These are phyloP conservation scores for Ustilago loliicola DNA, from an alignment of 1,284 basidiomycete genomes.

Conservation along the genomic window DNA sequence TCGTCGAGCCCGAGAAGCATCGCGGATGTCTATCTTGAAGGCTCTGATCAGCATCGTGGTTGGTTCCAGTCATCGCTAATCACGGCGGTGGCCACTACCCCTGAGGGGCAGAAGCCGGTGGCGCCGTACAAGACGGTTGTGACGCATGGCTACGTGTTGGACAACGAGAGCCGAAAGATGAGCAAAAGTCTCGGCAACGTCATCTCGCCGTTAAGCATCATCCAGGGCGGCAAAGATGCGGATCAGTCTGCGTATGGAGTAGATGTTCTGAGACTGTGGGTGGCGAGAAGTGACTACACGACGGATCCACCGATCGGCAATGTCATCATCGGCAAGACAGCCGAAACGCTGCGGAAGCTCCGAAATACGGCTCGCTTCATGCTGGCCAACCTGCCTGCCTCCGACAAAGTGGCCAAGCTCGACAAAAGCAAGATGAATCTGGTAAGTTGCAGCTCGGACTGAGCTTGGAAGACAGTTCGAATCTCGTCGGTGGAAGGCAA, in stretches of 20 bases:
- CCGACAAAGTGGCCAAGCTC: conserved; percentile 12
- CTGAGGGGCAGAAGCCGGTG: conserved; percentile 51
- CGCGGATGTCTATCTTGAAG: conserved; percentile 93
- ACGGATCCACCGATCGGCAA: conserved; percentile 88
- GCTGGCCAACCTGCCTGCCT: conserved; percentile 77
- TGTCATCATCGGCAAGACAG: conserved; percentile 81
- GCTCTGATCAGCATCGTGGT: conserved; percentile 96
- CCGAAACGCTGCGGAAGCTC: conserved; percentile 85
- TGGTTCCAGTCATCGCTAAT: conserved; percentile 98
- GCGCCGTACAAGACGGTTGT: conserved; percentile 85
- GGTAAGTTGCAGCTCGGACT: neutral
- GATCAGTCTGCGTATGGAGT: conserved; percentile 85
- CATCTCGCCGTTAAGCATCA: conserved; percentile 83
- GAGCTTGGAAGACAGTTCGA: neutral
- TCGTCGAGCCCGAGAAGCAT: conserved; percentile 58
- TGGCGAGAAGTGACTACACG: conserved; percentile 89
- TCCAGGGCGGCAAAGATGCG: conserved; percentile 78
- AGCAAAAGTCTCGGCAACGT: conserved; percentile 97
- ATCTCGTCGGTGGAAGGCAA: neutral
- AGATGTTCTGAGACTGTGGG: conserved; percentile 91
- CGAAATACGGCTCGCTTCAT: conserved; percentile 91
- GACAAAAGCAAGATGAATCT: conserved; percentile 39
- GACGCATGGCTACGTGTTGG: conserved; percentile 97
- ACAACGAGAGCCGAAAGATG: conserved; percentile 94
- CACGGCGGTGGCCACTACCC: conserved; percentile 78